Evolutionary conservation across 2,329 filamentous ascomycete species (phyloP).

Genomic region (Onygenales sp.): DNA sequence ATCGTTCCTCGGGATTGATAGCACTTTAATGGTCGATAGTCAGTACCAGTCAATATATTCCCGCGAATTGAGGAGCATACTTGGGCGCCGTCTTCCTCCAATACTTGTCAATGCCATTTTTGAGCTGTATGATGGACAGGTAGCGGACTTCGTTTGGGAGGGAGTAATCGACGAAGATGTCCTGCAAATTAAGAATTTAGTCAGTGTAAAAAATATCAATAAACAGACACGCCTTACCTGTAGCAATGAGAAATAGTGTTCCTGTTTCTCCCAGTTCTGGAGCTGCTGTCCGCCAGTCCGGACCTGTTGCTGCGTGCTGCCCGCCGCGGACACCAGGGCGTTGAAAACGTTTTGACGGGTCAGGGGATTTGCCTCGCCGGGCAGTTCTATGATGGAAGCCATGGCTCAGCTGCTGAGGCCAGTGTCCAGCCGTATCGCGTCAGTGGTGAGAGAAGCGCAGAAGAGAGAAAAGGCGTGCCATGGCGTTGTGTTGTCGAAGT

Average conservation of each 20-base stretch:
- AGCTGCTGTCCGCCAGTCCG: slow-evolving; percentile 60
- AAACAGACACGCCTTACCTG: slow-evolving; percentile 44
- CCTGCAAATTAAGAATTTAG: slow-evolving; percentile 36
- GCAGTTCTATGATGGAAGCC: slow-evolving; percentile 66
- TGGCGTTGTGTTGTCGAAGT: not conserved
- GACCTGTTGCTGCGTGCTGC: slow-evolving; percentile 56
- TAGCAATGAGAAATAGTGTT: slow-evolving; percentile 57
- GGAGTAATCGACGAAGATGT: slow-evolving; percentile 70
- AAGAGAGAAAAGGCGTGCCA: not conserved
- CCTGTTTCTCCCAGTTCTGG: slow-evolving; percentile 58
- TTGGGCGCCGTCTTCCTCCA: slow-evolving; percentile 76
- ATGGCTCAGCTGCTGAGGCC: slow-evolving; percentile 33
- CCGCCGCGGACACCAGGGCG: slow-evolving; percentile 54
- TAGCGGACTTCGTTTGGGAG: slow-evolving; percentile 72
- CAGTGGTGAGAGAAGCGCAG: not conserved
- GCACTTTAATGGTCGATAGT: slow-evolving; percentile 32
- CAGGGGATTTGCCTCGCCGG: slow-evolving; percentile 70
- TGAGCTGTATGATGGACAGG: slow-evolving; percentile 85
- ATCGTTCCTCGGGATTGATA: slow-evolving; percentile 61
- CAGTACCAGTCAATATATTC: not conserved
- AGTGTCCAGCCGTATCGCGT: not conserved
- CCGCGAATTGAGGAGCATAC: slow-evolving; percentile 24
- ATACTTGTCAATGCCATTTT: slow-evolving; percentile 91
- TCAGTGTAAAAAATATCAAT: not conserved
- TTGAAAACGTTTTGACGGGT: slow-evolving; percentile 54